Base-by-base conservation (phyloP, 805 yeast genomes). In the Teunomyces funiuensis region DNA sequence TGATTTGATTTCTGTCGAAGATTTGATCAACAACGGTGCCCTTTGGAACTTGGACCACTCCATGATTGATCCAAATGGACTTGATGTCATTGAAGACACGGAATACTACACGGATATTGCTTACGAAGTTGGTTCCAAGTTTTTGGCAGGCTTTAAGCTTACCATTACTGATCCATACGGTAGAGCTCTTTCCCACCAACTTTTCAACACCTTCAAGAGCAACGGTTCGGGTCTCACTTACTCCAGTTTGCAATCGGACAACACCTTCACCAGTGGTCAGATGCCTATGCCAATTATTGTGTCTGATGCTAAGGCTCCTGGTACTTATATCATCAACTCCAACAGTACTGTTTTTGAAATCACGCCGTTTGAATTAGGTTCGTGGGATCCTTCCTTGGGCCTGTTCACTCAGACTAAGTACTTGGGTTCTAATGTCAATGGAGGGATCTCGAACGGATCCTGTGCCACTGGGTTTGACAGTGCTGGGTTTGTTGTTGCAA, bases 311-410 rank as follows among this genome's bases (percentile, higher is more conserved):
- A 60, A 69, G 50, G 58, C 65, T 8, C 73, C 71, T 30, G 63
- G 61, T 17, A 46, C 61, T 1, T 41, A 37, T 9, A 49, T 63
- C 40, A 53, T 62, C 28, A 56, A 60, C 47, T 60, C 56, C 2
- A 65, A 67, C 49, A 66, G 73, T 17, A 65, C 73, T 1, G 60
- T 69, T 10, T 54, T 68, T 41, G 74, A 69, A 54, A 41, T 65
- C 41, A 64, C 55, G 37, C 69, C 74, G 4, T 68, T 39, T 47
- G 74, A 69, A 50, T 43, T 88, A 55, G 97, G 97, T 10, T 82
- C 95, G 4, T 88, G 95, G 95, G 97, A 89, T 57, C 85, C 88
- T 10, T 69, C 83, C 1, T 63, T 86, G 41, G 69, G 74, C 41
- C 66, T 83, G 2, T 88, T 89, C 61, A 71, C 82, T 9, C 82